phyloP scores from a whole-genome alignment of 2,329 filamentous ascomycete species.

The Colletotrichum sp. region DNA sequence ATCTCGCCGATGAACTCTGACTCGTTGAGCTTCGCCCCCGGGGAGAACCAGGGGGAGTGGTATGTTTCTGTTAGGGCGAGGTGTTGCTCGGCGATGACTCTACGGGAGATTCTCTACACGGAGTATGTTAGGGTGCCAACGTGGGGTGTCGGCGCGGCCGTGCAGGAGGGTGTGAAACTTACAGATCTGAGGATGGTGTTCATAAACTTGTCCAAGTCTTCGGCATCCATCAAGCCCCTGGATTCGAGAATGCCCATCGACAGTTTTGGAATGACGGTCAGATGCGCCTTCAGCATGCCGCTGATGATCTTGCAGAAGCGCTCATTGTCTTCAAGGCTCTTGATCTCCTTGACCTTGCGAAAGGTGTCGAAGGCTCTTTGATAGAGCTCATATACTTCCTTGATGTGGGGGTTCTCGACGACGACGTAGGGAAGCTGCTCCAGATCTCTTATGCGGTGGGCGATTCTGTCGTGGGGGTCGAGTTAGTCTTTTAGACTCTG shows the following conservation, averaged over 20 bases:
- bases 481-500: not conserved
- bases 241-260: constrained; percentile 95
- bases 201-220: constrained; percentile 92
- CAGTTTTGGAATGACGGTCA: constrained; percentile 91
- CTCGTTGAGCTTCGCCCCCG: constrained; percentile 73
- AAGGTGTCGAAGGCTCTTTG: constrained; percentile 95
- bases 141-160: not conserved
- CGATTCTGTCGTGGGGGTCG: constrained; percentile 62
- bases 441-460: constrained; percentile 95
- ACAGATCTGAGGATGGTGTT: constrained; percentile 90
- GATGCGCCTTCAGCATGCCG: constrained; percentile 81
- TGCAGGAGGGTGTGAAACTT: constrained; percentile 35
- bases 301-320: constrained; percentile 81
- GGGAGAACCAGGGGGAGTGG: constrained; percentile 88
- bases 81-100: constrained; percentile 97
- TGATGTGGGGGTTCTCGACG: constrained; percentile 92
- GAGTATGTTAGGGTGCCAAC: not conserved
- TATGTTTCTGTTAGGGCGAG: constrained; percentile 94
- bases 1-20: constrained; percentile 94
- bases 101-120: constrained; percentile 84
- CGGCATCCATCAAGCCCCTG: constrained; percentile 78
- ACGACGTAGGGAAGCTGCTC: constrained; percentile 95
- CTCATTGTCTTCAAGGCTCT: constrained; percentile 89
- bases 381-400: constrained; percentile 95
- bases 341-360: constrained; percentile 82